Evolutionary conservation across 495 filamentous ascomycete genomes (phyloP), one percentile per base, ranked within the genome.

Genomic region (Neurospora sp.): DNA sequence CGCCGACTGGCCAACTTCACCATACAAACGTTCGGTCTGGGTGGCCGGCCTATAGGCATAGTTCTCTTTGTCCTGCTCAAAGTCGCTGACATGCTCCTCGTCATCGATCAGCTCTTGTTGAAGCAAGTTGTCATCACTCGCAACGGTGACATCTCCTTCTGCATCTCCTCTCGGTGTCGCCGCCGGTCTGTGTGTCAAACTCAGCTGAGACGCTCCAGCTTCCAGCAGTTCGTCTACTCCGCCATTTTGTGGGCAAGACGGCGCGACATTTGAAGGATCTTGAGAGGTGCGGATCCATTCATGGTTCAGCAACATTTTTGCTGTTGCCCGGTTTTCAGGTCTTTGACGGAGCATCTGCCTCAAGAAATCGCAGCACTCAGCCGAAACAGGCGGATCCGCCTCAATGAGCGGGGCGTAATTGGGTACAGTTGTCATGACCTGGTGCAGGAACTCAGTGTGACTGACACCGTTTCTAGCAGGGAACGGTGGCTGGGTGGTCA

Each of bases 401-500:
- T 81, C 73, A 4, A 84, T 75, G 38, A 97, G 84, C 4, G 91
- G 87, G 31, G 83, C 79, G 16, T 85, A 86, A 77, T 97, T 87
- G 12, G 93, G 81, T 0, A 88, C 84, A 23, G 83, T 87, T 23
- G 88, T 91, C 91, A 97, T 95, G 75, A 98, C 95, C 46, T 87
- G 91, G 70, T 93, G 85, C n/a, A 96, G 87, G 83, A 97, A 92
- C 49, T 90, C 84, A 6, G 84, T 85, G 77, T 87, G 85, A 49
- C 80, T 83, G 27, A 83, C 83, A 23, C 85, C 85, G 46, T 78
- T 86, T 74, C 84, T 87, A 27, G 92, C 94, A 5, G 90, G 89
- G 78, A 91, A 98, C 7, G 96, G 94, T 14, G 96, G 91, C 62
- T 87, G 85, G 38, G 89, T 88, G 16, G 88, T 93, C 23, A 98